phyloP scores from a whole-genome alignment of 148 eudicot genomes.

The Bassia scoparia region DNA sequence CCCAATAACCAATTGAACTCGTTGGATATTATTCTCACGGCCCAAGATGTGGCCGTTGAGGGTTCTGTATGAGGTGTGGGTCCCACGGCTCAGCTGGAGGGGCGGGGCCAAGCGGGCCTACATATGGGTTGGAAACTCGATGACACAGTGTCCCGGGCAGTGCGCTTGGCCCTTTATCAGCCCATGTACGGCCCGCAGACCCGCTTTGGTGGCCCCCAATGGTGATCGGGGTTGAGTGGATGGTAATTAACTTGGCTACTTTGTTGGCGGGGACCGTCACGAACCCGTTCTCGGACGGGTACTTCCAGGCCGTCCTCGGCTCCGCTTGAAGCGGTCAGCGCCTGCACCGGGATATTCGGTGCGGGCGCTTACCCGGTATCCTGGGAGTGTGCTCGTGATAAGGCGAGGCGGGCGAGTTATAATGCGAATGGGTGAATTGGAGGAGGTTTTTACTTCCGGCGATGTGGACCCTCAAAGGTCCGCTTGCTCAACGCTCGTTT shows the following conservation, averaged over 20 bases:
- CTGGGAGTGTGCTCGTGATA: slow-evolving; percentile 39
- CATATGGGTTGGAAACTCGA: slow-evolving; percentile 60
- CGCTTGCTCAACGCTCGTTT: slow-evolving; percentile 41
- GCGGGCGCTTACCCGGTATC: slow-evolving; percentile 52
- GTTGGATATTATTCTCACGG: slow-evolving; percentile 48
- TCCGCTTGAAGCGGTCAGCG: slow-evolving; percentile 57
- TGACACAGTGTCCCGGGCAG: slow-evolving; percentile 50
- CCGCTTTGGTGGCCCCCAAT: slow-evolving; percentile 46
- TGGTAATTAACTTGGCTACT: slow-evolving; percentile 51
- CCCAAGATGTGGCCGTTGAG: slow-evolving; percentile 53
- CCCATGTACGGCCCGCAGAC: slow-evolving; percentile 58
- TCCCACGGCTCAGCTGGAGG: slow-evolving; percentile 40
- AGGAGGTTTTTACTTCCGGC: slow-evolving; percentile 54
- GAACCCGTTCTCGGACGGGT: slow-evolving; percentile 53
- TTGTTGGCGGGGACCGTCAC: slow-evolving; percentile 55
- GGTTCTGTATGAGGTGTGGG: slow-evolving; percentile 69
- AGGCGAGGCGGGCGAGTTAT: slow-evolving; percentile 48
- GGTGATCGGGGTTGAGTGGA: slow-evolving; percentile 61
- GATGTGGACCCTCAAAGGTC: slow-evolving; percentile 52
- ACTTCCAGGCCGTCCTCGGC: slow-evolving; percentile 48
- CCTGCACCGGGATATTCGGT: slow-evolving; percentile 59
- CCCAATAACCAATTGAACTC: neutral
- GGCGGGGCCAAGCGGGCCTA: slow-evolving; percentile 28
- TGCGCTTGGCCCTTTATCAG: slow-evolving; percentile 60
- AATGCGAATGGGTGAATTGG: slow-evolving; percentile 55